phyloP scores from a whole-genome alignment of 1,139 yeast species.

The Taphrina flavorubra region DNA sequence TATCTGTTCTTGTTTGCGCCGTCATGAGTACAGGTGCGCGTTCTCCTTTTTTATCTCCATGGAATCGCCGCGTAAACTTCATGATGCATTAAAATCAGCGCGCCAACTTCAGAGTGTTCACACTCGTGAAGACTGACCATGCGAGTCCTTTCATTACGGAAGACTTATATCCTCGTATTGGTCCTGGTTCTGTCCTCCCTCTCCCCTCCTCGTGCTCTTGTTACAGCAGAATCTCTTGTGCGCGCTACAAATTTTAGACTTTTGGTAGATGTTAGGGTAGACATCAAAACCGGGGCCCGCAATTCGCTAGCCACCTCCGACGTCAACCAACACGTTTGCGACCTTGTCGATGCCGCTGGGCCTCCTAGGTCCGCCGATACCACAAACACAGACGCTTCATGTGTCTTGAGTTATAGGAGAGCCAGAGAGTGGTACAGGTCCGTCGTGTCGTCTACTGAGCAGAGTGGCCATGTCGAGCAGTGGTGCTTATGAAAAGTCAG shows the following conservation, averaged over 20 bases:
- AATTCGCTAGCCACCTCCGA: constrained; percentile 18
- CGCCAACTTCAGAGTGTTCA: neutral
- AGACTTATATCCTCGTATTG: neutral
- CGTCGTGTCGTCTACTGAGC: neutral
- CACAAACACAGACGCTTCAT: too few species aligned
- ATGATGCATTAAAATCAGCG: constrained; percentile 24
- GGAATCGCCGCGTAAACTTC: constrained; percentile 29
- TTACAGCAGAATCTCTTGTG: neutral
- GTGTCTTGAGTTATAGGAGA: too few species aligned
- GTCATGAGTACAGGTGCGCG: constrained; percentile 37
- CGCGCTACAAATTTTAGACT: neutral
- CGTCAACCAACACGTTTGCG: neutral
- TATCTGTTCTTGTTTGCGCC: neutral
- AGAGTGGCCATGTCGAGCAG: constrained; percentile 21
- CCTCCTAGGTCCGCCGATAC: too few species aligned
- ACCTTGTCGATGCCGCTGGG: too few species aligned
- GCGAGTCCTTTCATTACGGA: neutral
- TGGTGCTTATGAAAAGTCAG: constrained; percentile 28
- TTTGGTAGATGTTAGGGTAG: constrained; percentile 8
- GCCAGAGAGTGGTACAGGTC: neutral
- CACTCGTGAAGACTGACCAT: constrained; percentile 8
- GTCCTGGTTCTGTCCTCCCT: constrained; percentile 4
- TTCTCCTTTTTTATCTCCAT: constrained; percentile 9
- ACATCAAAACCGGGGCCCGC: neutral
- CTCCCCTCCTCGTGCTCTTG: neutral